A percentile compares a stretch with the other conserved stretches of the same genome.
These are phyloP conservation scores for Juglanconis juglandina DNA, from an alignment of 2,329 filamentous ascomycete species.

Conservation along the genomic window DNA sequence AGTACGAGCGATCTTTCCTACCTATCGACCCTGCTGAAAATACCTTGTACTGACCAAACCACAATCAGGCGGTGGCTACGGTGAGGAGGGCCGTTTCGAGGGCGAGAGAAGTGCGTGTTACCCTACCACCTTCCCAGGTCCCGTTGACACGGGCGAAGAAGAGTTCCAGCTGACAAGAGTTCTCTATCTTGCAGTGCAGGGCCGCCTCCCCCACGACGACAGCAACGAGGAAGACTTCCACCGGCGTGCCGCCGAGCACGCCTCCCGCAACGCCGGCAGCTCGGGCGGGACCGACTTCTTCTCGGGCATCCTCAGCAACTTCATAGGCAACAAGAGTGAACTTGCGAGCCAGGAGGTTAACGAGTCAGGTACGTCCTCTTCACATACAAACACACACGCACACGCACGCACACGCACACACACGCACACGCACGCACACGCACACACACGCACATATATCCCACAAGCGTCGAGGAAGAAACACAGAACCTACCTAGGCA, in stretches of 20 bases:
- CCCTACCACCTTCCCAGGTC: neutral
- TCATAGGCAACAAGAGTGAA: slow-evolving; percentile 48
- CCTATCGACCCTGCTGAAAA: neutral
- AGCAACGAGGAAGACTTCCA: slow-evolving; percentile 41
- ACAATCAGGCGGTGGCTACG: slow-evolving; percentile 11
- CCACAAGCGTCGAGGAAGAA: neutral
- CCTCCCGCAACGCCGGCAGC: slow-evolving; percentile 42
- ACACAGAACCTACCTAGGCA: neutral
- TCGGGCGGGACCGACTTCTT: slow-evolving; percentile 49
- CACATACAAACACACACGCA: too few relatives aligned
- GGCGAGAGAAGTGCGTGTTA: slow-evolving; percentile 21
- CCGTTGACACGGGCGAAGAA: neutral
- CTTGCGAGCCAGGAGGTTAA: slow-evolving; percentile 46
- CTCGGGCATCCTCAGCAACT: slow-evolving; percentile 42
- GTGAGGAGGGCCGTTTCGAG: slow-evolving; percentile 1
- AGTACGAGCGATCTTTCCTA: slow-evolving; percentile 3
- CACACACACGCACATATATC: neutral
- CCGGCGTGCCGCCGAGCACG: slow-evolving; percentile 41
- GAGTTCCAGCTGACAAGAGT: neutral
- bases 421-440: too few relatives aligned
- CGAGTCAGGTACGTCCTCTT: slow-evolving; percentile 42
- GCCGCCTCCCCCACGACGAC: slow-evolving; percentile 33
- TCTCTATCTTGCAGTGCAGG: neutral
- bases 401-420: too few relatives aligned
- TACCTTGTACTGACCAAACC: neutral